Percentiles rank a stretch among this genome's conserved stretches.
phyloP scores from a whole-genome alignment of 2,329 filamentous ascomycete species.

The Apiospora sp. region DNA sequence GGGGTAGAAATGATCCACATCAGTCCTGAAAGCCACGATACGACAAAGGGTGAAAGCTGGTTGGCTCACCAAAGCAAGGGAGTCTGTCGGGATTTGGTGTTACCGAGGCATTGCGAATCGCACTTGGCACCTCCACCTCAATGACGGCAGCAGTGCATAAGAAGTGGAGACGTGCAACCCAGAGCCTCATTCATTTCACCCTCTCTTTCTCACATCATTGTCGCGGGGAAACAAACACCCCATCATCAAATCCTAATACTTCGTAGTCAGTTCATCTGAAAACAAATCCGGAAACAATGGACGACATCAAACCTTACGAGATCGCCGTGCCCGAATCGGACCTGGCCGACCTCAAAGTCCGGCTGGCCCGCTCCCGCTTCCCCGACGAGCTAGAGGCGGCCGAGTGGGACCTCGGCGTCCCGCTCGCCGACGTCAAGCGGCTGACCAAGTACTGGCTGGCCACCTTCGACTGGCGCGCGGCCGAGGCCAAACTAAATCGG shows the following conservation, averaged over 20 bases:
- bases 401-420: constrained; percentile 66
- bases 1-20: no score
- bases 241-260: not conserved
- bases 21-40: not conserved
- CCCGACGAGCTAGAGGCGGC: constrained; percentile 63
- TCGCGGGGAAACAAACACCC: not conserved
- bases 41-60: not conserved
- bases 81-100: not conserved
- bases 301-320: constrained; percentile 47
- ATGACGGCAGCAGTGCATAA: not conserved
- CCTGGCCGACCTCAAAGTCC: constrained; percentile 61
- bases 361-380: constrained; percentile 61
- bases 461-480: constrained; percentile 67
- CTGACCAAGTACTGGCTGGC: constrained; percentile 65
- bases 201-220: not conserved
- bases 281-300: constrained; percentile 19
- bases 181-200: not conserved
- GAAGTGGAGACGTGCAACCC: not conserved
- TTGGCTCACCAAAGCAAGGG: not conserved
- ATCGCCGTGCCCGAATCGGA: constrained; percentile 60
- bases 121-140: not conserved
- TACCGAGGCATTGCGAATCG: not conserved
- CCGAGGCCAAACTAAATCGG: constrained; percentile 65
- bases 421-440: constrained; percentile 66
- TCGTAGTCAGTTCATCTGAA: not conserved